Percentiles rank a stretch among this genome's conserved stretches.
Conservation (phyloP, 192 early-diverging fungal genomes). For the Podila minutissima region DNA sequence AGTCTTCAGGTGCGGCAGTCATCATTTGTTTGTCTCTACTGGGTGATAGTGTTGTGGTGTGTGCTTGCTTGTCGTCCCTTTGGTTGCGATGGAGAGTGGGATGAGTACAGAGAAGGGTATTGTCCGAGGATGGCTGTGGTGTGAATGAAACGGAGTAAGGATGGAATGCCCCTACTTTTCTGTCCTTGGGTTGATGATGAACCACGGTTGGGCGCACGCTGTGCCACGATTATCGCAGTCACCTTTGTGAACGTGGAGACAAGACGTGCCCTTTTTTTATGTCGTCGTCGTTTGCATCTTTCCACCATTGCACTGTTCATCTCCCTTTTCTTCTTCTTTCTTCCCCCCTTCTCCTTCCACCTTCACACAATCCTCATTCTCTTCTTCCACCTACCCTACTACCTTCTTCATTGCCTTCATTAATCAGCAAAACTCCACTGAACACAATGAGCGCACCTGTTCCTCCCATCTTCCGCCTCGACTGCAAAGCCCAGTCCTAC, state of each 20-base stretch:
- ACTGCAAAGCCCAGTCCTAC: slow-evolving; percentile 87
- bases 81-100: not conserved
- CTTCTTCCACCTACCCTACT: not conserved
- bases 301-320: not conserved
- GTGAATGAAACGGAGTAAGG: too few relatives aligned
- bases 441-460: slow-evolving; percentile 14
- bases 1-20: slow-evolving; percentile 29
- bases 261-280: not conserved
- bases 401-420: not conserved
- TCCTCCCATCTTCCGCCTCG: slow-evolving; percentile 65
- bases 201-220: too few relatives aligned
- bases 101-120: too few relatives aligned
- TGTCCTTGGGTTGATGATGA: too few relatives aligned
- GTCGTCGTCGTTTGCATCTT: not conserved
- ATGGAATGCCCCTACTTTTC: too few relatives aligned
- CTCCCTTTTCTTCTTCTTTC: slow-evolving; percentile 3
- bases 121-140: too few relatives aligned
- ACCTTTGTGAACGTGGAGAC: not conserved
- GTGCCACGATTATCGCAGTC: too few relatives aligned
- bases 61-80: not conserved
- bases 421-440: not conserved
- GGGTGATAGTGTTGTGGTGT: not conserved
- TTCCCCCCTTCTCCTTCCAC: slow-evolving; percentile 6
- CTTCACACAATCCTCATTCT: not conserved
- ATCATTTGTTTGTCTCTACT: slow-evolving; percentile 24